Evolutionary conservation across 2,329 filamentous ascomycete genomes (phyloP).

Genomic region (Calonectria crousiana): DNA sequence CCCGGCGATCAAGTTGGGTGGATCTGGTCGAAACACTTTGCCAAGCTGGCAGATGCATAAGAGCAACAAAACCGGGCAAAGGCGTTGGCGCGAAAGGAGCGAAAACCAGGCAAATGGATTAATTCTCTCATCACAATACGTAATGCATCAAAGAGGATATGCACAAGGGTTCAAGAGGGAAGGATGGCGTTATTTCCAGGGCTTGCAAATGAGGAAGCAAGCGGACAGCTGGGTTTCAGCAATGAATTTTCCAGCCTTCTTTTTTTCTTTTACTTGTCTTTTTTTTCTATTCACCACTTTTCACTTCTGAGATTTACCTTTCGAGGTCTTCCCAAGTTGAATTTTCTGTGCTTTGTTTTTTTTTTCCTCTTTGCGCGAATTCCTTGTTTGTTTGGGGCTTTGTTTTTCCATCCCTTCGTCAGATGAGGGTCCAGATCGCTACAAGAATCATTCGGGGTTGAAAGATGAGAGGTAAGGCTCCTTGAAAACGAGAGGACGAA

Average conservation of each 20-base stretch:
- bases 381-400: slow-evolving; percentile 36
- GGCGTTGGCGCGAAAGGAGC: slow-evolving; percentile 31
- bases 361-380: slow-evolving; percentile 28
- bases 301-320: slow-evolving; percentile 9
- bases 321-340: slow-evolving; percentile 21
- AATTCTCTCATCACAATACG: slow-evolving; percentile 32
- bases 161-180: slow-evolving; percentile 39
- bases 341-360: slow-evolving; percentile 34
- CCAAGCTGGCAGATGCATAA: slow-evolving; percentile 69
- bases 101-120: slow-evolving; percentile 28
- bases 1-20: slow-evolving; percentile 83
- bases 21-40: slow-evolving; percentile 99
- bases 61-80: slow-evolving; percentile 21
- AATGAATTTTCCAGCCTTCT: slow-evolving; percentile 28
- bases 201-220: slow-evolving; percentile 35
- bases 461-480: slow-evolving; percentile 18
- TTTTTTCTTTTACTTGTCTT: slow-evolving; percentile 29
- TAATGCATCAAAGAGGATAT: slow-evolving; percentile 42
- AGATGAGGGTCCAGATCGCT: slow-evolving; percentile 13
- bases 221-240: slow-evolving; percentile 30
- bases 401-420: slow-evolving; percentile 21
- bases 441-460: slow-evolving; percentile 17
- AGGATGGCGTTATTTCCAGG: slow-evolving; percentile 41
- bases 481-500: slow-evolving; percentile 26
- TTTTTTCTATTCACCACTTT: slow-evolving; percentile 28